These are phyloP conservation scores for Craterostigma plantagineum DNA, from an alignment of 257 asterid genomes.

Conservation along the genomic window DNA sequence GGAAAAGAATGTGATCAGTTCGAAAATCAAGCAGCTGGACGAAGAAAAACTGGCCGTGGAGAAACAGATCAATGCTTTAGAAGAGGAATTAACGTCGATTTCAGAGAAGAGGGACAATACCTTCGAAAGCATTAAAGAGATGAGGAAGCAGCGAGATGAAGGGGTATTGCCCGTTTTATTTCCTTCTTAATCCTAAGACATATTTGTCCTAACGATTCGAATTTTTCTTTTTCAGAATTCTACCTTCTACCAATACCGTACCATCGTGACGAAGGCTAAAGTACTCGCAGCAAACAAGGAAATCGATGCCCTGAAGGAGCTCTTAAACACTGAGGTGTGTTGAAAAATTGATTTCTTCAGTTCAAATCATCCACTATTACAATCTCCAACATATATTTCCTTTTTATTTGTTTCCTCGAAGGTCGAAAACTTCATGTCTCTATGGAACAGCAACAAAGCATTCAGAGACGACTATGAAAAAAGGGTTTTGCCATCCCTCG, in stretches of 20 bases:
- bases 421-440: constrained; percentile 49
- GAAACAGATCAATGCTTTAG: constrained; percentile 24
- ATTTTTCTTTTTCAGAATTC: constrained; percentile 33
- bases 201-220: too few species aligned
- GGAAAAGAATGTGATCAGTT: constrained; percentile 36
- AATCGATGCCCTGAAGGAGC: constrained; percentile 35
- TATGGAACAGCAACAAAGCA: constrained; percentile 28
- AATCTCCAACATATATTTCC: too few species aligned
- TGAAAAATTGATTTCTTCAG: too few species aligned
- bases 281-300: constrained; percentile 54
- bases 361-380: too few species aligned
- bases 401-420: constrained; percentile 7
- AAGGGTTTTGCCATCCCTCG: constrained; percentile 48
- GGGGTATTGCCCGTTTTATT: too few species aligned
- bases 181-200: too few species aligned
- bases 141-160: constrained; percentile 54
- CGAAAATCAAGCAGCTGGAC: constrained; percentile 44
- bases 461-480: constrained; percentile 48
- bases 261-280: constrained; percentile 32
- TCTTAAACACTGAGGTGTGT: constrained; percentile 43
- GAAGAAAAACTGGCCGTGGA: constrained; percentile 33
- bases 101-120: constrained; percentile 39
- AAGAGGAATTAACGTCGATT: constrained; percentile 35
- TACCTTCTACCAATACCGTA: constrained; percentile 34
- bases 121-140: constrained; percentile 28